Conservation (phyloP, 768 basidiomycete species). For the Peribolospora baueri region DNA sequence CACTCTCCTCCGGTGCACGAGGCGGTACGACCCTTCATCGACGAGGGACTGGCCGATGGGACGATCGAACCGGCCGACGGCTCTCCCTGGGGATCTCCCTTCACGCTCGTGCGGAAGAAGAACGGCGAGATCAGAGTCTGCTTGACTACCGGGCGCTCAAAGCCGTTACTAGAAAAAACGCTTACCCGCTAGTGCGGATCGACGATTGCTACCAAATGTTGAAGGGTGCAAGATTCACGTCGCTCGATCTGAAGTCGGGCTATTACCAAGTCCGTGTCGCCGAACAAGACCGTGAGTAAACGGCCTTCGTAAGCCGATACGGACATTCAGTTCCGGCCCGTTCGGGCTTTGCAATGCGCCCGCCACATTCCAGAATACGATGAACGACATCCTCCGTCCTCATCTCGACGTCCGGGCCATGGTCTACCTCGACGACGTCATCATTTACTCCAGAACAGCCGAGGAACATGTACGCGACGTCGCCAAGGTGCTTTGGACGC, state of each 20-base stretch:
- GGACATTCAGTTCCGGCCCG: conserved; percentile 23
- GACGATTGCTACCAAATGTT: conserved; percentile 9
- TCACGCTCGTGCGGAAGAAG: conserved; percentile 6
- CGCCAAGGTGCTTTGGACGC: too few species aligned
- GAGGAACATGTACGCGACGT: conserved; percentile 17
- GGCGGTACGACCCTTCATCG: too few species aligned
- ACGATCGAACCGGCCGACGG: too few species aligned
- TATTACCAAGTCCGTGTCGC: conserved; percentile 25
- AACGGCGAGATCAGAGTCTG: conserved; percentile 5
- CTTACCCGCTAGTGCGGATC: conserved; percentile 9
- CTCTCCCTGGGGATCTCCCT: too few species aligned
- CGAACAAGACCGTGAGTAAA: conserved; percentile 25
- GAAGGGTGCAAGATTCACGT: conserved; percentile 15
- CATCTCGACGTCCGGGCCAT: conserved; percentile 22
- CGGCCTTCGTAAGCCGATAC: conserved; percentile 22
- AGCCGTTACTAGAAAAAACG: conserved; percentile 6
- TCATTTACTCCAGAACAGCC: conserved; percentile 23
- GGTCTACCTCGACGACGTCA: conserved; percentile 26
- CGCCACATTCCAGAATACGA: conserved; percentile 25
- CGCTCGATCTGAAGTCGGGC: conserved; percentile 22
- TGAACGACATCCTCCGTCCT: conserved; percentile 24
- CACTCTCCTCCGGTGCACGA: too few species aligned
- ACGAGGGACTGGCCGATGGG: too few species aligned
- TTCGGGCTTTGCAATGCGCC: conserved; percentile 18
- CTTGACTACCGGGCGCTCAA: conserved; percentile 10